These are phyloP conservation scores for Neurospora hispaniola DNA, from an alignment of 495 filamentous ascomycete species.

Conservation along the genomic window DNA sequence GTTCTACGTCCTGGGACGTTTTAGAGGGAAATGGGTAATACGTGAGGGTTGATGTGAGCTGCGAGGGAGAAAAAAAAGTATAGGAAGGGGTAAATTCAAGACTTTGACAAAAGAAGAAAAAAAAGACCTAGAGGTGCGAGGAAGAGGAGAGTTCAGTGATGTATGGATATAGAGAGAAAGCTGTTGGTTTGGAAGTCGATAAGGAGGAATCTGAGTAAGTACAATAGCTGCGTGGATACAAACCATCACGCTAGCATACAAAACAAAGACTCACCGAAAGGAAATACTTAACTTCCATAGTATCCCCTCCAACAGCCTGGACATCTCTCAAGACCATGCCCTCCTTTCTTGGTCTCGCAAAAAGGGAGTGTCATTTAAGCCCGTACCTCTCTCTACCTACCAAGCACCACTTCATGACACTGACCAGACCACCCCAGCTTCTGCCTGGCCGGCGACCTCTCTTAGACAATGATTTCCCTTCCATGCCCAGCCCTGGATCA, in stretches of 20 bases:
- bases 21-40: no score
- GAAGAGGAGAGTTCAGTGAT: neutral
- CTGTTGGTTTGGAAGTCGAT: neutral
- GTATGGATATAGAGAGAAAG: neutral
- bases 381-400: neutral
- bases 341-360: neutral
- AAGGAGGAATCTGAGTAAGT: neutral
- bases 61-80: no score
- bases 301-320: neutral
- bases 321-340: neutral
- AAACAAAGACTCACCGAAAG: neutral
- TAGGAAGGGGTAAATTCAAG: neutral
- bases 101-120: neutral
- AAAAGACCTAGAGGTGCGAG: neutral
- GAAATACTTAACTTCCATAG: neutral
- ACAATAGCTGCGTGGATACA: neutral
- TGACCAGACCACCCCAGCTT: neutral
- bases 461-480: neutral
- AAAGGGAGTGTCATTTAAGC: neutral
- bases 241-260: neutral
- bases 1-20: neutral
- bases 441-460: neutral
- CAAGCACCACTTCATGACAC: neutral
- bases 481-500: neutral
- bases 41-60: no score